These are phyloP conservation scores for Cercospora berteroae DNA, from an alignment of 2,329 filamentous ascomycete species.

Conservation along the genomic window DNA sequence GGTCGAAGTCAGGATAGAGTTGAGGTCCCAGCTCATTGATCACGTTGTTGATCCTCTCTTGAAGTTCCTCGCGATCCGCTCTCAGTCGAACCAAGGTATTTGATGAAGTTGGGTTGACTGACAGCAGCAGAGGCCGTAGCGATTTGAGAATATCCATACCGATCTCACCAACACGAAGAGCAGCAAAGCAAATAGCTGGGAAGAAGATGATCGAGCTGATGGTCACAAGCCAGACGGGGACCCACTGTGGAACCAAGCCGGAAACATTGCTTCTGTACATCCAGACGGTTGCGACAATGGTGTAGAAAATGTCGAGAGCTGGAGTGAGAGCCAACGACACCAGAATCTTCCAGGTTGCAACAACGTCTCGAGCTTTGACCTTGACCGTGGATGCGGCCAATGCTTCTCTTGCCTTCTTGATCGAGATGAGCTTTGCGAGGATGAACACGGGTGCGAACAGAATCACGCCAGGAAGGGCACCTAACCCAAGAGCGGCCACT, in stretches of 20 bases:
- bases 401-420: slow-evolving; percentile 77
- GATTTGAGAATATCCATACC: slow-evolving; percentile 99
- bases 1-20: slow-evolving; percentile 94
- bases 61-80: slow-evolving; percentile 68
- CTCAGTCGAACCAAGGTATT: slow-evolving; percentile 81
- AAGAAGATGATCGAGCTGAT: slow-evolving; percentile 75
- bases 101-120: slow-evolving; percentile 77
- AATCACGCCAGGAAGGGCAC: slow-evolving; percentile 79
- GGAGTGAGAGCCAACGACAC: slow-evolving; percentile 83
- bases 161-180: slow-evolving; percentile 92
- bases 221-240: slow-evolving; percentile 76
- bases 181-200: slow-evolving; percentile 84
- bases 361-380: slow-evolving; percentile 81
- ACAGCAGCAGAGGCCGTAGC: slow-evolving; percentile 79
- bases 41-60: slow-evolving; percentile 78
- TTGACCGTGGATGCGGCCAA: slow-evolving; percentile 85
- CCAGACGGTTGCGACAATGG: slow-evolving; percentile 69
- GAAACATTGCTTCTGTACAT: slow-evolving; percentile 77
- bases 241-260: slow-evolving; percentile 75
- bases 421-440: slow-evolving; percentile 76
- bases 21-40: slow-evolving; percentile 96
- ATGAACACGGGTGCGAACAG: slow-evolving; percentile 89
- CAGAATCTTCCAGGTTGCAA: slow-evolving; percentile 90
- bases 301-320: slow-evolving; percentile 79
- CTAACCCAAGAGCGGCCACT: slow-evolving; percentile 70